phyloP scores from a whole-genome alignment of 768 basidiomycete species.

The Trametes cubensis region DNA sequence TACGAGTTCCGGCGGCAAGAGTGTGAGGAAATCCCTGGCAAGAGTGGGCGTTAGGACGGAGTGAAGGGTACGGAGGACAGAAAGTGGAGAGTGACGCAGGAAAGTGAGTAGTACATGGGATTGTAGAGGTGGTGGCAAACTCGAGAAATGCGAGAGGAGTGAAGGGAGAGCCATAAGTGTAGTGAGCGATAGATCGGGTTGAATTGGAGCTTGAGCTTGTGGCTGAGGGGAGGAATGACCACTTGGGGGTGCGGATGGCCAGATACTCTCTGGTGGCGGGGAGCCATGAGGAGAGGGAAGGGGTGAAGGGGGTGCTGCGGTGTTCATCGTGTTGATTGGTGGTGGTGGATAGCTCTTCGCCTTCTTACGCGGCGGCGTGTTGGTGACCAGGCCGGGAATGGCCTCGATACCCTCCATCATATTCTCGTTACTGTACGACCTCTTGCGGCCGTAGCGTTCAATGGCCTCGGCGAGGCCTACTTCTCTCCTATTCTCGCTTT shows the following conservation, averaged over 20 bases:
- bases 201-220: conserved; percentile 56
- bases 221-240: conserved; percentile 71
- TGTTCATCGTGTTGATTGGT: conserved; percentile 64
- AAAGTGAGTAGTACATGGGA: conserved; percentile 93
- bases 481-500: conserved; percentile 50
- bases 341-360: conserved; percentile 63
- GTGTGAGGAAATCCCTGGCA: conserved; percentile 91
- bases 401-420: conserved; percentile 79
- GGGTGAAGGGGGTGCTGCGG: conserved; percentile 81
- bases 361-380: conserved; percentile 73
- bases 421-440: conserved; percentile 55
- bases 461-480: conserved; percentile 79
- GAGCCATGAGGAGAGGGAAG: conserved; percentile 86
- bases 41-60: conserved; percentile 88
- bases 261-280: conserved; percentile 72
- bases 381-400: conserved; percentile 48
- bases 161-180: conserved; percentile 86
- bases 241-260: conserved; percentile 83
- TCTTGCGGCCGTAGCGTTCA: conserved; percentile 72
- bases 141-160: conserved; percentile 78
- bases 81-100: conserved; percentile 86
- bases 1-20: conserved; percentile 90
- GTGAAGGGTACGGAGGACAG: conserved; percentile 88
- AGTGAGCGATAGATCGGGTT: conserved; percentile 80
- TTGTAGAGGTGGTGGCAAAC: conserved; percentile 80